Conservation (phyloP, 176 grass and related monocot genomes). For the Aegilops longissima region DNA sequence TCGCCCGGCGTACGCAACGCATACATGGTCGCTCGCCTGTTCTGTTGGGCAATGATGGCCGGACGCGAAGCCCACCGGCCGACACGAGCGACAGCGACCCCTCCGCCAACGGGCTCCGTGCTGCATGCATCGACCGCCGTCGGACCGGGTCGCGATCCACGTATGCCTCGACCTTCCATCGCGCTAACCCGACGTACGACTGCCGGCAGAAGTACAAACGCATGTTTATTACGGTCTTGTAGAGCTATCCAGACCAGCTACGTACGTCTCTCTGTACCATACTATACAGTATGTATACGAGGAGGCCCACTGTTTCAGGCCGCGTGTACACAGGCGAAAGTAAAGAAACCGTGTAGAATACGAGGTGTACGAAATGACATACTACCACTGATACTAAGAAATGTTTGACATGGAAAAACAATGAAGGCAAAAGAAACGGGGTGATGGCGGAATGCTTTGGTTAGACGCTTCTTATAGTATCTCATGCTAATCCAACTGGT, state of each 20-base stretch:
- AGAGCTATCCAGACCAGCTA: neutral
- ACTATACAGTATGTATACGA: neutral
- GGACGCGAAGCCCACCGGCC: neutral
- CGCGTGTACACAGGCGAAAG: neutral
- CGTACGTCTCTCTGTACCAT: neutral
- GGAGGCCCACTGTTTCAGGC: neutral
- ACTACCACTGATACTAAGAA: too few species aligned
- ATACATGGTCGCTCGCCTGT: neutral
- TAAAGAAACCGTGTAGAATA: neutral
- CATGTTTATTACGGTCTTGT: neutral
- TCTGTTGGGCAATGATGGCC: neutral
- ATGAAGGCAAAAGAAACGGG: neutral
- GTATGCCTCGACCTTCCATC: neutral
- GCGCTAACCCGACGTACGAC: too few species aligned
- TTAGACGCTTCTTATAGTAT: neutral
- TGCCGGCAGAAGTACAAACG: too few species aligned
- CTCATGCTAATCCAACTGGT: conserved; percentile 26
- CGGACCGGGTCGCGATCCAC: neutral
- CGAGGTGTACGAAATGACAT: neutral
- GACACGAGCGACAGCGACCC: conserved; percentile 25
- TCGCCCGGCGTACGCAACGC: neutral
- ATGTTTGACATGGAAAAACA: neutral
- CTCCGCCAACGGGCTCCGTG: neutral
- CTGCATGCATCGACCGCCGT: neutral
- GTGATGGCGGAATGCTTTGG: neutral